A percentile compares a stretch with the other conserved stretches of the same genome.
Conservation (phyloP, 2,329 filamentous ascomycete species). For the Xylaria sp. region DNA sequence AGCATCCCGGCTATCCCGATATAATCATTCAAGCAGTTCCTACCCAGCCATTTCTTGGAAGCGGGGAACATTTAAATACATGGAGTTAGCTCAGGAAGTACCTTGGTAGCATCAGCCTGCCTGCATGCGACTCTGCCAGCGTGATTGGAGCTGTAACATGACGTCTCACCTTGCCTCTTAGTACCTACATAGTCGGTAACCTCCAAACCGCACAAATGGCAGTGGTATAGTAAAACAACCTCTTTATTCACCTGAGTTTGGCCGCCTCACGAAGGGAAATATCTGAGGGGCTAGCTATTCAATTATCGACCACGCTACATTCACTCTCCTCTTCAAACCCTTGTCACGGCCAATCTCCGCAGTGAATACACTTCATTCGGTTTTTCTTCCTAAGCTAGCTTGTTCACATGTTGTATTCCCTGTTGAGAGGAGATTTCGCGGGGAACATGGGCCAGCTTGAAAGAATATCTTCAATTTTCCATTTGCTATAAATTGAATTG, state of each 20-base stretch:
- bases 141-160: constrained; percentile 33
- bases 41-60: neutral
- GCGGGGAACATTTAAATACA: neutral
- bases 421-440: neutral
- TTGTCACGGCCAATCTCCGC: neutral
- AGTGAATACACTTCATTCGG: constrained; percentile 14
- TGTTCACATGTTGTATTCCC: constrained; percentile 1
- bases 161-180: constrained; percentile 12
- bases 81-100: neutral
- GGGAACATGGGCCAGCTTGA: neutral
- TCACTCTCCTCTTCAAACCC: neutral
- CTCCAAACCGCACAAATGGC: neutral
- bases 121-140: constrained; percentile 28
- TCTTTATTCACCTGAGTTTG: neutral
- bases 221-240: constrained; percentile 1
- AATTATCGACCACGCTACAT: neutral
- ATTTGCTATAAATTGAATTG: neutral
- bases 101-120: constrained; percentile 9
- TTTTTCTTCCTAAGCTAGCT: neutral
- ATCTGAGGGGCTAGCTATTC: neutral
- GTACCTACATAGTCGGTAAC: too few relatives aligned
- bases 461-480: neutral
- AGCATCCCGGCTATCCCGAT: constrained; percentile 8
- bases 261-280: neutral
- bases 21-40: constrained; percentile 1